Evolutionary conservation across 2,329 filamentous ascomycete species (phyloP), one percentile per base, ranked within the genome.

Genomic region (Colletotrichum horii): DNA sequence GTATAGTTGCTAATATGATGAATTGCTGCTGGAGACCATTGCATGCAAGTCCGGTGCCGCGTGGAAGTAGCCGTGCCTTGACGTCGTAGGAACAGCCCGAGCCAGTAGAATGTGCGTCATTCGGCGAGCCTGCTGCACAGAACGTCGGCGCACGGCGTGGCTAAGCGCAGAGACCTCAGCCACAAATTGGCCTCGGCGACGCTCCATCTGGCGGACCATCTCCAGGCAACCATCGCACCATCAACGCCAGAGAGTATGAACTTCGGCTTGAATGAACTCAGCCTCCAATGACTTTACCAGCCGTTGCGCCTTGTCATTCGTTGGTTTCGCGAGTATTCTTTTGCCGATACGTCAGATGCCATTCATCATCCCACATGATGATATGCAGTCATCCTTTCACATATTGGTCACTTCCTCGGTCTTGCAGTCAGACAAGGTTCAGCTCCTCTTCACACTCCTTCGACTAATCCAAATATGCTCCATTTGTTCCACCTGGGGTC

Each of bases 91-190:
- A 24, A 58, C 22, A 28, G 55, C 55, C 19, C 28, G 28, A 61
- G 58, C 26, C 24, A 26, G 19, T 61, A 16, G 48, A 52, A 24
- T 19, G 8, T 62, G 62, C 26, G 72, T 75, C 72, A 75, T 72
- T 38, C 72, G 62, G 69, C n/a, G 69, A 72, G 65, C 55, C 69
- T 62, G 69, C 72, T 72, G 66, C 34, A 48, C 24, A 38, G 22
- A 70, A 32, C 22, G 36, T 15, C 48, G 19, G n/a, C 38, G 38
- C 38, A 22, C 43, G 26, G 24, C 24, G 71, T 70, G 66, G 71
- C 71, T 74, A 22, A 58, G 66, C 14, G 16, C n/a, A 36, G 24
- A n/a, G 34, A 28, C 11, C 16, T 36, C 32, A 74, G 67, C 58
- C 71, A 70, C 24, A 71, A 12, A 32, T 43, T 65, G 61, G 61